Conservation (phyloP, 768 basidiomycete genomes). For the Boletus eberwhitei region DNA sequence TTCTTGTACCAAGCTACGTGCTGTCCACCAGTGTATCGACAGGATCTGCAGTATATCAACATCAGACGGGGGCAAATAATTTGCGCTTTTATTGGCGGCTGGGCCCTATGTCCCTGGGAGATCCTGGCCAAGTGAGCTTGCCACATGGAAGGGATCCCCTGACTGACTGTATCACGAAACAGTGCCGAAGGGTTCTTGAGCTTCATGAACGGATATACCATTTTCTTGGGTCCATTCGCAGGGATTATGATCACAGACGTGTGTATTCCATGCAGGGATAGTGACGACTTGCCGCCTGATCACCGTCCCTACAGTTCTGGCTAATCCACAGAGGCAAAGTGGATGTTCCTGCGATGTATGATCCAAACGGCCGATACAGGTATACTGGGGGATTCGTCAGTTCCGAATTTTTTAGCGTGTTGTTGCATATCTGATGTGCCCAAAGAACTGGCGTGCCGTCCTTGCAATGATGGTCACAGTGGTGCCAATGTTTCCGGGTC, state of each 20-base stretch:
- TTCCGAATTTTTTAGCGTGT: not conserved
- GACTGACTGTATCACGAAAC: not conserved
- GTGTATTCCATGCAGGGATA: slow-evolving; percentile 22
- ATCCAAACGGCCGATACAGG: slow-evolving; percentile 73
- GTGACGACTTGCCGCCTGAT: not conserved
- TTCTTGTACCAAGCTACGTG: not conserved
- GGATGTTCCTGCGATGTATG: slow-evolving; percentile 83
- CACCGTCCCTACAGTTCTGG: slow-evolving; percentile 57
- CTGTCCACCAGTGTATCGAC: not conserved
- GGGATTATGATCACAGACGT: slow-evolving; percentile 66
- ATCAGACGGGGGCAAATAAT: slow-evolving; percentile 76
- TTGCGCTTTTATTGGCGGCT: slow-evolving; percentile 78
- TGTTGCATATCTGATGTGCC: not conserved
- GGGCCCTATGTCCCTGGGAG: slow-evolving; percentile 86
- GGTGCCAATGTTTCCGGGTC: slow-evolving; percentile 70
- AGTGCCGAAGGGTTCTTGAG: slow-evolving; percentile 62
- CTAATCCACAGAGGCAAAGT: slow-evolving; percentile 66
- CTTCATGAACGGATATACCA: slow-evolving; percentile 82
- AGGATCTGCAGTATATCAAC: slow-evolving; percentile 45
- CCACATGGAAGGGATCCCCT: not conserved
- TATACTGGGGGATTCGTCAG: slow-evolving; percentile 70
- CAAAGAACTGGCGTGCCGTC: slow-evolving; percentile 79
- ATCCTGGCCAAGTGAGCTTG: slow-evolving; percentile 50
- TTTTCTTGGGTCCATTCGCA: slow-evolving; percentile 83
- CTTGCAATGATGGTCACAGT: slow-evolving; percentile 65